Evolutionary conservation across 306 rosid species (phyloP).

Genomic region (Lablab purpureus): DNA sequence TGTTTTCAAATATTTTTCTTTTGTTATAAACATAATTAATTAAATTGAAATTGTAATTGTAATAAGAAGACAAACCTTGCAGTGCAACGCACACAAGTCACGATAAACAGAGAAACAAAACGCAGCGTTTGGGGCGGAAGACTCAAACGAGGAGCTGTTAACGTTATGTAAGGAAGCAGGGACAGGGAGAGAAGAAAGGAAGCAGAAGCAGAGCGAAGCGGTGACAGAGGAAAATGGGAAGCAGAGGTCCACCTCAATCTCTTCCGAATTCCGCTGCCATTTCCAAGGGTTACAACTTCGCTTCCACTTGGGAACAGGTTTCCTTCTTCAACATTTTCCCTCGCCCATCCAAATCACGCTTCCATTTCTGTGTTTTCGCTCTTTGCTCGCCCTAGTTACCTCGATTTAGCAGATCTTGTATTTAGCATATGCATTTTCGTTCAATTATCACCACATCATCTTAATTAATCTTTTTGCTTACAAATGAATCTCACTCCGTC

Average conservation of each 20-base stretch:
- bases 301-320: slow-evolving; percentile 95
- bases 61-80: not conserved
- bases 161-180: slow-evolving; percentile 27
- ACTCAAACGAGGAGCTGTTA: not conserved
- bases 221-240: slow-evolving; percentile 56
- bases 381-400: not conserved
- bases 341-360: not conserved
- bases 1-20: not conserved
- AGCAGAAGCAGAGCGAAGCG: slow-evolving; percentile 10
- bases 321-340: not conserved
- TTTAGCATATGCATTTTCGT: not conserved
- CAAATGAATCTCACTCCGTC: not conserved
- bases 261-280: slow-evolving; percentile 81
- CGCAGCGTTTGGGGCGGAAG: slow-evolving; percentile 43
- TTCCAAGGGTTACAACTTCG: slow-evolving; percentile 92
- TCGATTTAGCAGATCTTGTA: slow-evolving; percentile 45
- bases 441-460: slow-evolving; percentile 6
- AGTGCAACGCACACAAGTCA: not conserved
- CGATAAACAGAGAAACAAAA: not conserved
- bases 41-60: not conserved
- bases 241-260: slow-evolving; percentile 57
- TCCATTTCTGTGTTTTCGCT: not conserved
- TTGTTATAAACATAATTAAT: not conserved
- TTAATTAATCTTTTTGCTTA: not conserved
- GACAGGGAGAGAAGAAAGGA: not conserved